Evolutionary conservation across 192 early-diverging fungal species (phyloP).

Genomic region (Coemansia sp.): DNA sequence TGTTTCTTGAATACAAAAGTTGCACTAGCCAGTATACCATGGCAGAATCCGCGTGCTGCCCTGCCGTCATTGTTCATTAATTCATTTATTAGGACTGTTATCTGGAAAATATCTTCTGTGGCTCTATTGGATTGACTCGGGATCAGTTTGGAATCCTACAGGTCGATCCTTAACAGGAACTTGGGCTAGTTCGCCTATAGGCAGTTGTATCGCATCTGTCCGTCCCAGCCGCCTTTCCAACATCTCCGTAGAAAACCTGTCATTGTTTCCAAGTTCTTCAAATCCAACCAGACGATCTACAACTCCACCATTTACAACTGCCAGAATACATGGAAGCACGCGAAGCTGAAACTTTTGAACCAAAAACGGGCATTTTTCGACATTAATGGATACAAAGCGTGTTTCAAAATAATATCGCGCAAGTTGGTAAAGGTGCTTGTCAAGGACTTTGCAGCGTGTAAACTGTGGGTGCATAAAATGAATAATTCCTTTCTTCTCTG

Average conservation of each 20-base stretch:
- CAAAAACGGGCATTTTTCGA: constrained; percentile 86
- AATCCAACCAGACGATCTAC: constrained; percentile 87
- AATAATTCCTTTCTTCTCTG: constrained; percentile 63
- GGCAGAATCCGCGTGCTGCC: too few species aligned
- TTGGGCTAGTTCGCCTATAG: constrained; percentile 30
- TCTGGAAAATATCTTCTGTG: too few species aligned
- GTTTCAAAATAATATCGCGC: constrained; percentile 80
- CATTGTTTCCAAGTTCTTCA: constrained; percentile 88
- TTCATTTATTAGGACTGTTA: too few species aligned
- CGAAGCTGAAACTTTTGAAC: constrained; percentile 85
- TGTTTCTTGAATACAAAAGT: too few species aligned
- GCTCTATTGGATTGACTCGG: too few species aligned
- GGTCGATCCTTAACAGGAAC: constrained; percentile 42
- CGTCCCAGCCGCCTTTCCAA: constrained; percentile 71
- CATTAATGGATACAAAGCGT: constrained; percentile 84
- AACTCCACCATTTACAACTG: constrained; percentile 68
- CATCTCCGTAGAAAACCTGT: constrained; percentile 74
- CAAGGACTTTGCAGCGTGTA: constrained; percentile 88
- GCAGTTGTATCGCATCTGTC: constrained; percentile 57
- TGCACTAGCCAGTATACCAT: too few species aligned
- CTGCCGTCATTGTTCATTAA: too few species aligned
- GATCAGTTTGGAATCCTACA: constrained; percentile 12
- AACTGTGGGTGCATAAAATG: constrained; percentile 96
- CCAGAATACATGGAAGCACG: constrained; percentile 85
- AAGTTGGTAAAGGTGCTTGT: constrained; percentile 84